Evolutionary conservation across 164 flowering plant species (phyloP).

Genomic region (Akebia trifoliata): DNA sequence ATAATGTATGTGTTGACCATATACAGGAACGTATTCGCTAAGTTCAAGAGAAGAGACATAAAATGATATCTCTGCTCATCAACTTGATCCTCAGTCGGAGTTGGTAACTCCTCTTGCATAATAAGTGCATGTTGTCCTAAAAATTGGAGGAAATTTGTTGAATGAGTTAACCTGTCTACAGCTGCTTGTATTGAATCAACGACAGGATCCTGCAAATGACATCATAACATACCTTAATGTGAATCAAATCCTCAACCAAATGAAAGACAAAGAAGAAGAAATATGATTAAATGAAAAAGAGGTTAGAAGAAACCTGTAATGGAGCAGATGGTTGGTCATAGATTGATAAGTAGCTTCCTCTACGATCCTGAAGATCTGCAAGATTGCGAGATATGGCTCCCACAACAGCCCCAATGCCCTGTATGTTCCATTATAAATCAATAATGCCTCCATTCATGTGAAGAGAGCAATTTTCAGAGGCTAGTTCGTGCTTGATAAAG

Average conservation of each 20-base stretch:
- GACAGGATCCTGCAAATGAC: slow-evolving; percentile 45
- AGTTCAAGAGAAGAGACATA: slow-evolving; percentile 49
- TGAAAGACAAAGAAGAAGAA: neutral
- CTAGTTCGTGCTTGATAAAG: neutral
- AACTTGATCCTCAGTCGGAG: slow-evolving; percentile 28
- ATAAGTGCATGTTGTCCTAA: slow-evolving; percentile 58
- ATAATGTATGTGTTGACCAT: slow-evolving; percentile 58
- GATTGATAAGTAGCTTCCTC: slow-evolving; percentile 41
- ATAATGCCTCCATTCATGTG: neutral
- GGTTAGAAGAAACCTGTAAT: slow-evolving; percentile 24
- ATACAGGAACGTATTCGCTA: slow-evolving; percentile 48
- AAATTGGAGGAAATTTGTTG: slow-evolving; percentile 47
- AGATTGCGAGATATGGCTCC: slow-evolving; percentile 54
- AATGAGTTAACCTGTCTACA: slow-evolving; percentile 44
- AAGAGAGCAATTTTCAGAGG: neutral
- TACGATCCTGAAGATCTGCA: slow-evolving; percentile 37
- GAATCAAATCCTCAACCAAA: neutral
- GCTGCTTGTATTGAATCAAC: slow-evolving; percentile 49
- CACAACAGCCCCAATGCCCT: slow-evolving; percentile 58
- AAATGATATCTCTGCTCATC: slow-evolving; percentile 39
- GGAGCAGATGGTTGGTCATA: slow-evolving; percentile 42
- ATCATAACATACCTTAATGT: neutral
- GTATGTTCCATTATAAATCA: slow-evolving; percentile 5
- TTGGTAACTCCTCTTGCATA: slow-evolving; percentile 43
- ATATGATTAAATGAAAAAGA: neutral